Evolutionary conservation across 371 early-diverging fungal genomes (phyloP).

Genomic region (Entomophthora muscae): DNA sequence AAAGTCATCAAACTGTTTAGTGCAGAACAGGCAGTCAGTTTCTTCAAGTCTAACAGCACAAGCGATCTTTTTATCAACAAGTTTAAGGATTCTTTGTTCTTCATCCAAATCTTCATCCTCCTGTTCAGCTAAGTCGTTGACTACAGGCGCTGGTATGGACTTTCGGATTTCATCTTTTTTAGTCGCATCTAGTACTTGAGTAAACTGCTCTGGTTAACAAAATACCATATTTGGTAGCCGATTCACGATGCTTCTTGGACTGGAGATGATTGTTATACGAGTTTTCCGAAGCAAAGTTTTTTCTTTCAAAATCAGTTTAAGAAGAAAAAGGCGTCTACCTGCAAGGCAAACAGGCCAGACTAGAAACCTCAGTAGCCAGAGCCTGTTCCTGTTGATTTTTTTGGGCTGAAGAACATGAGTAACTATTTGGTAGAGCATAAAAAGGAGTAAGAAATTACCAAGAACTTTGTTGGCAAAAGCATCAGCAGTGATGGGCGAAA

Average conservation of each 20-base stretch:
- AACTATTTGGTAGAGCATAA: not conserved
- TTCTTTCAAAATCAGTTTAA: constrained; percentile 7
- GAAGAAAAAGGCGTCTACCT: not conserved
- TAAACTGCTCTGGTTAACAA: not conserved
- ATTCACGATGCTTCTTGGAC: constrained; percentile 86
- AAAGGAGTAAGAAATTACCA: constrained; percentile 17
- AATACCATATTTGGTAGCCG: constrained; percentile 20
- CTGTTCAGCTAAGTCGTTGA: constrained; percentile 17
- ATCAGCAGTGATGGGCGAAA: constrained; percentile 62
- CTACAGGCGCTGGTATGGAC: constrained; percentile 27
- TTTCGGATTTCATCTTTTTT: constrained; percentile 21
- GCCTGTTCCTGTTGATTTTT: constrained; percentile 19
- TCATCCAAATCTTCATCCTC: constrained; percentile 7
- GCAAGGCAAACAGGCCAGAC: constrained; percentile 4
- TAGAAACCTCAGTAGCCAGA: not conserved
- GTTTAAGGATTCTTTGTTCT: constrained; percentile 21
- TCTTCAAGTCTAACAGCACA: constrained; percentile 35
- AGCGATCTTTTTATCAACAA: constrained; percentile 44
- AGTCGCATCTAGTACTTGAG: not conserved
- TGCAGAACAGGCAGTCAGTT: constrained; percentile 73
- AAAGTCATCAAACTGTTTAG: constrained; percentile 37
- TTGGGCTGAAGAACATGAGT: constrained; percentile 17
- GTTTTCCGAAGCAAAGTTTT: constrained; percentile 31
- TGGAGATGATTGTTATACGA: constrained; percentile 70
- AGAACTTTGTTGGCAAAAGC: constrained; percentile 58